phyloP scores from a whole-genome alignment of 352 stramenopile genomes.

The Globisporangium cystogenes region DNA sequence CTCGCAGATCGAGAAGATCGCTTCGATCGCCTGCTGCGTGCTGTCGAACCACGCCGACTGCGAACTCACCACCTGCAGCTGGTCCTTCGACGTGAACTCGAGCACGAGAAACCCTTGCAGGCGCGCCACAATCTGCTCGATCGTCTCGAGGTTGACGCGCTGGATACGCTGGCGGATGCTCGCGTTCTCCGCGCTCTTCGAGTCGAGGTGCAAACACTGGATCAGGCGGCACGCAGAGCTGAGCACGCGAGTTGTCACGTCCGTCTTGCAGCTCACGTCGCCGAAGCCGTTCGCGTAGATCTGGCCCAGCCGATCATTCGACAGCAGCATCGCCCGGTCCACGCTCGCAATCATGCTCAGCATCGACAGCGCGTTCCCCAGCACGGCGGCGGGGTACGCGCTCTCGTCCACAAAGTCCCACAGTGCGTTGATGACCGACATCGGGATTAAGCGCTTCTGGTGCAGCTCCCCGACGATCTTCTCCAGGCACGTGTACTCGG shows the following conservation, averaged over 20 bases:
- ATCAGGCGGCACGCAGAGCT: conserved; percentile 56
- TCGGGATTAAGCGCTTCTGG: conserved; percentile 47
- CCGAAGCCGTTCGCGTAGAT: conserved; percentile 58
- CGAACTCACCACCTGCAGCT: conserved; percentile 31
- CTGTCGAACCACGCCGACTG: conserved; percentile 90
- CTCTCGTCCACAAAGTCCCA: conserved; percentile 66
- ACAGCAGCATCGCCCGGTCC: conserved; percentile 57
- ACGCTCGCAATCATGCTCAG: conserved; percentile 68
- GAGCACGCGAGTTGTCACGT: conserved; percentile 47
- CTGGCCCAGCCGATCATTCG: conserved; percentile 48
- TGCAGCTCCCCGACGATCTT: conserved; percentile 68
- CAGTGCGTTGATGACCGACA: conserved; percentile 54
- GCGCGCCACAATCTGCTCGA: conserved; percentile 87
- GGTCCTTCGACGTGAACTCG: conserved; percentile 74
- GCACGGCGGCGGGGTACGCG: conserved; percentile 45
- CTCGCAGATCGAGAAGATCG: conserved; percentile 89
- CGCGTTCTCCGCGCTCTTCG: conserved; percentile 24
- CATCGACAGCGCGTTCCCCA: conserved; percentile 56
- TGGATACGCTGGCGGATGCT: conserved; percentile 48
- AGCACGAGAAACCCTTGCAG: conserved; percentile 84
- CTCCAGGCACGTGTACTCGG: conserved; percentile 74
- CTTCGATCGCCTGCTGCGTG: conserved; percentile 89
- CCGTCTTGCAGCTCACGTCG: conserved; percentile 36
- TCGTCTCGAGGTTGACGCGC: conserved; percentile 78
- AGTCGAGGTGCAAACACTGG: conserved; percentile 55